Evolutionary conservation across 441 rosid genomes (phyloP), one percentile per base, ranked within the genome.

Genomic region (Sinapis alba): DNA sequence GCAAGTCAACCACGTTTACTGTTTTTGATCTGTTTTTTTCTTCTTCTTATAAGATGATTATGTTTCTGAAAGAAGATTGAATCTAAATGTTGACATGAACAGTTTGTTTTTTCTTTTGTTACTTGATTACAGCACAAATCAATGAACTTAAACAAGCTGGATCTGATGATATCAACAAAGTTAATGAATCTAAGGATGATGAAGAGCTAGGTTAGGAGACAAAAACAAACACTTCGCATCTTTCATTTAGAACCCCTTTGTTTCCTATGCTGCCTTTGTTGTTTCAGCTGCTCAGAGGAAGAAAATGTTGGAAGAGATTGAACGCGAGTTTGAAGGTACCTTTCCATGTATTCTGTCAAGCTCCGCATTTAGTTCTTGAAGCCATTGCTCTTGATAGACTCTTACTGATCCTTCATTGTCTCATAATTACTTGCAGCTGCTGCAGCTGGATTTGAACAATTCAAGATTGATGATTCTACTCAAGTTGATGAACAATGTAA

Each of bases 401-500:
- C 51, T 77, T 77, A 77, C 76, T 47, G 6, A 36, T 45, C 45
- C 51, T 47, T 34, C 15, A 67, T 30, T n/a, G n/a, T 67, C 47
- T 21, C 51, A 13, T 68, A 19, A 26, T 12, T 65, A 71, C 68
- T 77, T 60, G 59, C 77, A 77, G 77, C 76, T 51, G 72, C 80
- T 47, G 16, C 34, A n/a, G 64, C 80, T 72, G 77, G 80, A 59
- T 72, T 77, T 71, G 53, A 53, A 15, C 41, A 78, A 10, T 56
- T 78, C n/a, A 66, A 66, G 81, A 36, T 15, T 78, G 59, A 66
- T 60, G 77, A 77, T 26, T 72, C 69, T 27, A 38, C 73, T 1
- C 72, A 51, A 78, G 80, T 65, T 45, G 80, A 71, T 65, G 76
- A 65, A 65, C 15, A 47, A 13, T 77, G 80, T 77, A 76, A 63